A percentile compares a stretch with the other conserved stretches of the same genome.
phyloP scores from a whole-genome alignment of 371 early-diverging fungal species.

The Rhizopus stolonifer region DNA sequence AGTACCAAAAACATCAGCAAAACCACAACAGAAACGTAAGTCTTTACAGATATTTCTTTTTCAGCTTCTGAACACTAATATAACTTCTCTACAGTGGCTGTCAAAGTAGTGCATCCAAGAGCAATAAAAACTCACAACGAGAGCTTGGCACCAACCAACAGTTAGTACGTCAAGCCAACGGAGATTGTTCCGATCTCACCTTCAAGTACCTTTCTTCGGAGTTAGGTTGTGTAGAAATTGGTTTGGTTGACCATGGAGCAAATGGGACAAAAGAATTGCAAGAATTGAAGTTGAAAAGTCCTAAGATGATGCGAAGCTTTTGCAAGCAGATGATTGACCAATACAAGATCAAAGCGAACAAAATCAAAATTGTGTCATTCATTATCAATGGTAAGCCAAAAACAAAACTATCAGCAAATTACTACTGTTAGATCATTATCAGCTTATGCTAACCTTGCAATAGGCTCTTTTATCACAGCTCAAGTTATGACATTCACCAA shows the following conservation, averaged over 20 bases:
- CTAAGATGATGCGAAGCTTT: slow-evolving; percentile 14
- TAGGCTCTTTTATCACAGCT: slow-evolving; percentile 14
- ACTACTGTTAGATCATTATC: slow-evolving; percentile 3
- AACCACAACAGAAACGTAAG: slow-evolving; percentile 8
- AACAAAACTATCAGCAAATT: not conserved
- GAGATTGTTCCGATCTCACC: slow-evolving; percentile 1
- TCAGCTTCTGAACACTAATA: too few species aligned
- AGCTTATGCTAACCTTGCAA: too few species aligned
- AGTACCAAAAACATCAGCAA: slow-evolving; percentile 5
- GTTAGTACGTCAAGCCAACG: not conserved
- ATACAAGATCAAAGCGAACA: slow-evolving; percentile 7
- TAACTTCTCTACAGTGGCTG: slow-evolving; percentile 7
- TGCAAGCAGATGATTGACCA: slow-evolving; percentile 3
- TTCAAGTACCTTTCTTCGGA: slow-evolving; percentile 7
- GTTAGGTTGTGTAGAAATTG: slow-evolving; percentile 11
- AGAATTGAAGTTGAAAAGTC: slow-evolving; percentile 2
- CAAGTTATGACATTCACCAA: slow-evolving; percentile 16
- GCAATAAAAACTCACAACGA: slow-evolving; percentile 4
- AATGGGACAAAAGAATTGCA: slow-evolving; percentile 13
- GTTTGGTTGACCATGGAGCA: slow-evolving; percentile 9
- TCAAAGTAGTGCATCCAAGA: slow-evolving; percentile 5
- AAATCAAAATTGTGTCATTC: slow-evolving; percentile 9
- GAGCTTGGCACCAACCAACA: not conserved
- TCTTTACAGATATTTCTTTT: too few species aligned
- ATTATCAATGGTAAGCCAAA: slow-evolving; percentile 13